Base-by-base conservation (phyloP, 345 rosid species). In the Eucalyptus guilfoylei region DNA sequence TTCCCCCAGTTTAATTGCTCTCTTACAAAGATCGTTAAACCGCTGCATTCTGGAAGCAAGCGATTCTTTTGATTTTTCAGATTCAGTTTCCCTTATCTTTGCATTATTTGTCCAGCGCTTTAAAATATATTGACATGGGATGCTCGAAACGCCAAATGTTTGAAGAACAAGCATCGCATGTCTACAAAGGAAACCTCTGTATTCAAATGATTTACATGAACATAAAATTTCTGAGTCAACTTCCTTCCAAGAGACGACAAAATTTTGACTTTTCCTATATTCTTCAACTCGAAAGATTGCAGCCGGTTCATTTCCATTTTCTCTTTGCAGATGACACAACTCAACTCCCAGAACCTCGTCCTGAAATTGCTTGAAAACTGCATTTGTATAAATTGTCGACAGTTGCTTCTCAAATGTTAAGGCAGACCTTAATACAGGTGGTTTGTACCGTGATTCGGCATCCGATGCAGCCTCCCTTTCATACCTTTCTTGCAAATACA, bases 71-170 rank as follows among this genome's bases (percentile, higher is more conserved):
- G 93, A 85, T 86, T 76, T 47, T 90, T 92, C 89, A 86, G 40
- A 32, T 32, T 72, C 87, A 62, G 88, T 17, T 86, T 90, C 89
- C 89, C 86, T 85, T 30, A 88, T 85, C 86, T 90, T 92, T 67
- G 94, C 95, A 89, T 92, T 89, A 81, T 81, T 93, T 67, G 91
- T 92, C 94, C 94, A 93, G 14, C 93, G 93, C 91, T 90, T 92
- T 87, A 90, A 67, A 88, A 93, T 89, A 91, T 90, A 91, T 52
- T 6, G 89, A 87, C 87, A 72, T 60, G 95, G 95, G 58, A 93
- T 90, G 58, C 80, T 58, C 19, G 89, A 89, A 89, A 92, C 26
- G 30, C 94, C 92, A 88, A 89, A 91, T 89, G 89, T 88, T 60
- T 92, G 92, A 90, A 93, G 92, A 88, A 92, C 95, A 86, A 93